Conservation (phyloP, 352 stramenopile genomes). For the Globisporangium nodosum region DNA sequence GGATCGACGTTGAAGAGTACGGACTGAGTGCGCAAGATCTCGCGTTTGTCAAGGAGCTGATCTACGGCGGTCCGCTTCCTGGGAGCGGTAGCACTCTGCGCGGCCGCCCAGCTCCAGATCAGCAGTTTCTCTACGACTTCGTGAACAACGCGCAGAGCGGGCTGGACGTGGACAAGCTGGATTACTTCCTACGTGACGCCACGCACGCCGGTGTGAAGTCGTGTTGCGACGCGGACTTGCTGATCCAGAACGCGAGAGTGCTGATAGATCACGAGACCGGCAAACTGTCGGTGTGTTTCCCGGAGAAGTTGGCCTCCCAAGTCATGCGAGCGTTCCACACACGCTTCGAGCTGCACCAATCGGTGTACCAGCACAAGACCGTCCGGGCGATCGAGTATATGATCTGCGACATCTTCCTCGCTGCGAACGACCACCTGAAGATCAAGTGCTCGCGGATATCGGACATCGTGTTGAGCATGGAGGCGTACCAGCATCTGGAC, state of each 20-base stretch:
- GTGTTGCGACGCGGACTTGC: slow-evolving; percentile 62
- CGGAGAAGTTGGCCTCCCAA: slow-evolving; percentile 78
- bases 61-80: slow-evolving; percentile 54
- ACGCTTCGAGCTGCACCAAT: slow-evolving; percentile 82
- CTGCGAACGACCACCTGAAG: slow-evolving; percentile 51
- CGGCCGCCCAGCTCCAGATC: slow-evolving; percentile 34
- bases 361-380: slow-evolving; percentile 84
- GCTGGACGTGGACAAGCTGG: slow-evolving; percentile 88
- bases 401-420: slow-evolving; percentile 75
- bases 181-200: slow-evolving; percentile 88
- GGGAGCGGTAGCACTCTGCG: slow-evolving; percentile 21
- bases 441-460: slow-evolving; percentile 66
- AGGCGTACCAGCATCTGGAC: slow-evolving; percentile 79
- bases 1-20: slow-evolving; percentile 48
- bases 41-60: slow-evolving; percentile 78
- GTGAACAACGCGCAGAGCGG: slow-evolving; percentile 86
- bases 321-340: slow-evolving; percentile 89
- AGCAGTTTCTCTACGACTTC: slow-evolving; percentile 85
- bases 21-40: slow-evolving; percentile 47
- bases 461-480: slow-evolving; percentile 54
- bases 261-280: slow-evolving; percentile 46
- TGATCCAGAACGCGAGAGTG: slow-evolving; percentile 74
- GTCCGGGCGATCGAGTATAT: slow-evolving; percentile 86
- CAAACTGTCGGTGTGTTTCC: slow-evolving; percentile 75
- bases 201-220: slow-evolving; percentile 70